Evolutionary conservation across 441 rosid species (phyloP).

Genomic region (Rhodomyrtus psidioides): DNA sequence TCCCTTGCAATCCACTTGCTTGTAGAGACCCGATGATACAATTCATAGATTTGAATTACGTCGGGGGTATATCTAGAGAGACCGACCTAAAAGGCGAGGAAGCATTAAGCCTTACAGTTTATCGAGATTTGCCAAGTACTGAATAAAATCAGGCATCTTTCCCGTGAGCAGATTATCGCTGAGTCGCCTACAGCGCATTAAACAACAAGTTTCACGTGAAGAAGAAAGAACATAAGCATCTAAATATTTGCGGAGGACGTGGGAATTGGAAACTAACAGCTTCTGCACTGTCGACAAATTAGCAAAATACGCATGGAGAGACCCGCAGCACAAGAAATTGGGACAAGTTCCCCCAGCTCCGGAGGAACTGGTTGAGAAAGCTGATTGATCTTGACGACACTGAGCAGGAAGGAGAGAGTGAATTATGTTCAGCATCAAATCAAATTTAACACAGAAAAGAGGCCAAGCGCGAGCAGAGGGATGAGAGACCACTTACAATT

Average conservation of each 20-base stretch:
- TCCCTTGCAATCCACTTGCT: slow-evolving; percentile 61
- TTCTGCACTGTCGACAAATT: neutral
- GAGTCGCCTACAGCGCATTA: slow-evolving; percentile 26
- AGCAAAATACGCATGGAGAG: neutral
- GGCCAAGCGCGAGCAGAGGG: neutral
- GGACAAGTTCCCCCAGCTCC: neutral
- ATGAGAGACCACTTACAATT: slow-evolving; percentile 26
- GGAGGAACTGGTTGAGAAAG: neutral
- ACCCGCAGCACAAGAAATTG: neutral
- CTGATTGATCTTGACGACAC: neutral
- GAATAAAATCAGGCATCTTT: slow-evolving; percentile 37
- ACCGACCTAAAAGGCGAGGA: neutral
- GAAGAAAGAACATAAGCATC: fast-evolving
- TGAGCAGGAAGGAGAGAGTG: neutral
- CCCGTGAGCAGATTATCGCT: slow-evolving; percentile 42
- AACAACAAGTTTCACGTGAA: neutral
- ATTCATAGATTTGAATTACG: too few relatives aligned
- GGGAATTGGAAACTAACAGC: neutral
- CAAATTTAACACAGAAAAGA: neutral
- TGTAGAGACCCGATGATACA: slow-evolving; percentile 28
- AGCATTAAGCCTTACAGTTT: slow-evolving; percentile 31
- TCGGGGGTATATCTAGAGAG: neutral
- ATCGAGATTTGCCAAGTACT: slow-evolving; percentile 30
- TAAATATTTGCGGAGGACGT: neutral
- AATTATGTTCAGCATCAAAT: too few relatives aligned